A percentile compares a stretch with the other conserved stretches of the same genome.
phyloP scores from a whole-genome alignment of 805 yeast genomes.

The Yarrowia bubula region DNA sequence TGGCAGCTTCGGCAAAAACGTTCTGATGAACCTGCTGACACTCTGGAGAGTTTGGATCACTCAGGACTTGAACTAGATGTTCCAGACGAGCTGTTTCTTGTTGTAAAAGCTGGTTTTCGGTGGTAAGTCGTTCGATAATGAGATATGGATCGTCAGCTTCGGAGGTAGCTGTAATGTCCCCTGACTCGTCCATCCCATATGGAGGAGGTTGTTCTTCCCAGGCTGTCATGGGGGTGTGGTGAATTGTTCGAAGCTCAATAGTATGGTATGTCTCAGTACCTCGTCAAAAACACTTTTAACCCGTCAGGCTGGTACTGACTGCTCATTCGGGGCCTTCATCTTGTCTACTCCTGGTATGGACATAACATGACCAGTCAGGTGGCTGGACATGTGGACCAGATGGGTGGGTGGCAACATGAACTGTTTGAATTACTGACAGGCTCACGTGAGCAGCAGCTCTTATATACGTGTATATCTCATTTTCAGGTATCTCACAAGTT shows the following conservation, averaged over 20 bases:
- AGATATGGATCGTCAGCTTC: conserved; percentile 7
- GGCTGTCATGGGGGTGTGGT: not conserved
- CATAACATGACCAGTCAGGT: conserved; percentile 18
- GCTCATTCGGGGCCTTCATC: not conserved
- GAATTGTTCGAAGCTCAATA: not conserved
- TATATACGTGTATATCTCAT: too few relatives aligned
- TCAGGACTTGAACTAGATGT: not conserved
- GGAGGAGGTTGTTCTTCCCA: conserved; percentile 26
- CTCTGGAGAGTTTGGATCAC: not conserved
- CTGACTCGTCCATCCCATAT: conserved; percentile 1
- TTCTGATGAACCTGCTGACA: conserved; percentile 10
- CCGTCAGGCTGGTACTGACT: conserved; percentile 9
- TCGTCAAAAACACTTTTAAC: not conserved
- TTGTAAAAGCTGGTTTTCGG: not conserved
- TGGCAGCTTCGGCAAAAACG: not conserved
- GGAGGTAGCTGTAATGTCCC: not conserved
- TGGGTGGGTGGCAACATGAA: not conserved
- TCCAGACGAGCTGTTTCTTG: not conserved
- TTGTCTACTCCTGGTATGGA: not conserved
- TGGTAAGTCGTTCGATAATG: not conserved
- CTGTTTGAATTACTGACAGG: not conserved
- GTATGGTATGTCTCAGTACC: not conserved
- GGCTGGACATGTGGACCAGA: not conserved
- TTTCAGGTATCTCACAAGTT: too few relatives aligned
- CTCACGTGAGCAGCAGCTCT: not conserved